phyloP scores from a whole-genome alignment of 1,139 yeast species.

The Spencermartinsiella ligniputridi region DNA sequence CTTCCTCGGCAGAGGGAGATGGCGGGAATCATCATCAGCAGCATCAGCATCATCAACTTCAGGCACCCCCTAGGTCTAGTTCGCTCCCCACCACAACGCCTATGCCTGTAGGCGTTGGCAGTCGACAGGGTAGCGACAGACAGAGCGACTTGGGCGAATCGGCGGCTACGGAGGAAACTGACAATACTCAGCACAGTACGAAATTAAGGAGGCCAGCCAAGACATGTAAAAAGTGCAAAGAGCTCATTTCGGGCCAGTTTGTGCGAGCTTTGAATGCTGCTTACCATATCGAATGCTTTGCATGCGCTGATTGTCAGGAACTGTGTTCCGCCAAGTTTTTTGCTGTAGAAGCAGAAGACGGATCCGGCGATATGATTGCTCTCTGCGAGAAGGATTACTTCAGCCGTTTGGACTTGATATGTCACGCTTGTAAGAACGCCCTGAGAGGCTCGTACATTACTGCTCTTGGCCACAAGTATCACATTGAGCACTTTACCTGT shows the following conservation, averaged over 20 bases:
- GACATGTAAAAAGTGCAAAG: conserved; percentile 58
- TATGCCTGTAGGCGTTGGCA: background rate
- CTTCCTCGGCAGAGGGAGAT: background rate
- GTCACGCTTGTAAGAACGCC: conserved; percentile 80
- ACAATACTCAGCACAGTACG: background rate
- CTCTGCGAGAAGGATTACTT: conserved; percentile 93
- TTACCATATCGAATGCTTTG: conserved; percentile 83
- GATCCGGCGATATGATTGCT: conserved; percentile 58
- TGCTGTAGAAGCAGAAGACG: conserved; percentile 41
- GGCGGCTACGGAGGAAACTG: background rate
- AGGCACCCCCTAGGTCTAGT: background rate
- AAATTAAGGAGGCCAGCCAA: conserved; percentile 17
- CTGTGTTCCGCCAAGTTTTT: conserved; percentile 73
- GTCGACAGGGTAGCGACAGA: background rate
- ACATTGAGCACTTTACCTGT: conserved; percentile 93
- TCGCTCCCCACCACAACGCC: background rate
- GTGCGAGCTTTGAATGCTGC: conserved; percentile 79
- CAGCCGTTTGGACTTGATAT: conserved; percentile 72
- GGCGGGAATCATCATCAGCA: background rate
- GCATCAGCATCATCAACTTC: background rate
- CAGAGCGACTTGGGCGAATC: background rate
- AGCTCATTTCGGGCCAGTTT: conserved; percentile 71
- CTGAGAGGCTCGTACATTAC: conserved; percentile 91
- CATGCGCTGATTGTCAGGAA: conserved; percentile 74
- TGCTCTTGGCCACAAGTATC: conserved; percentile 88